Conservation (phyloP, 2,329 filamentous ascomycete genomes). For the Diaporthe citri region DNA sequence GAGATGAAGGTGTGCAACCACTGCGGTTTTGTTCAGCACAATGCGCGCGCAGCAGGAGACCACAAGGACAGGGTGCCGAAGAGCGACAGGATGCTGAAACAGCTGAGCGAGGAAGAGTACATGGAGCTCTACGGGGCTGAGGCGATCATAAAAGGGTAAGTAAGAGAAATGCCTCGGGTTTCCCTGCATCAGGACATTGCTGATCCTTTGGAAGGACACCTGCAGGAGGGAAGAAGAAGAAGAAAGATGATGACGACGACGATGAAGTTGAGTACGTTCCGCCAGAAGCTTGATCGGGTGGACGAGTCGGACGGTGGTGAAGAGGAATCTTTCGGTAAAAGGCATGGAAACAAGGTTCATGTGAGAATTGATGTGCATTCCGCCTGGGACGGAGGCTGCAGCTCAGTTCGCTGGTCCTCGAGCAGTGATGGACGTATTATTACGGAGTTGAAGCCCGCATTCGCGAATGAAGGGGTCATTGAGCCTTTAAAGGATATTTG, state of each 20-base stretch:
- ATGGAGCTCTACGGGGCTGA: not conserved
- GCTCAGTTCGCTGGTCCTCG: not conserved
- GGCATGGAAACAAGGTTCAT: not conserved
- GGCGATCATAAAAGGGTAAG: not conserved
- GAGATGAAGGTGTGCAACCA: not conserved
- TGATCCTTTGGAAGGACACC: not conserved
- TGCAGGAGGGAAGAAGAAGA: not conserved
- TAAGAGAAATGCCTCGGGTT: not conserved
- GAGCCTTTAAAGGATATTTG: no score
- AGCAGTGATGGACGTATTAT: not conserved
- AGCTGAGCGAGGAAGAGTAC: not conserved
- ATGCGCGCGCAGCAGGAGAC: not conserved
- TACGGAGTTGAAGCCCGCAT: not conserved
- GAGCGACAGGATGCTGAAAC: not conserved
- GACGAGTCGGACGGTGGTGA: not conserved
- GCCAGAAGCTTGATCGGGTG: not conserved
- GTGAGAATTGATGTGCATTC: not conserved
- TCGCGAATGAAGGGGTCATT: no score
- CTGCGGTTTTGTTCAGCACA: not conserved
- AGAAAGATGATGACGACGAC: not conserved
- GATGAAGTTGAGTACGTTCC: not conserved
- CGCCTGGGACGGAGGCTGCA: not conserved
- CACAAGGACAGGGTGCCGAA: not conserved
- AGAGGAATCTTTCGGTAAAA: not conserved
- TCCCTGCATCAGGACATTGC: not conserved